A percentile compares a stretch with the other conserved stretches of the same genome.
These are phyloP conservation scores for Poa annua DNA, from an alignment of 176 grass and related monocot genomes.

Conservation along the genomic window DNA sequence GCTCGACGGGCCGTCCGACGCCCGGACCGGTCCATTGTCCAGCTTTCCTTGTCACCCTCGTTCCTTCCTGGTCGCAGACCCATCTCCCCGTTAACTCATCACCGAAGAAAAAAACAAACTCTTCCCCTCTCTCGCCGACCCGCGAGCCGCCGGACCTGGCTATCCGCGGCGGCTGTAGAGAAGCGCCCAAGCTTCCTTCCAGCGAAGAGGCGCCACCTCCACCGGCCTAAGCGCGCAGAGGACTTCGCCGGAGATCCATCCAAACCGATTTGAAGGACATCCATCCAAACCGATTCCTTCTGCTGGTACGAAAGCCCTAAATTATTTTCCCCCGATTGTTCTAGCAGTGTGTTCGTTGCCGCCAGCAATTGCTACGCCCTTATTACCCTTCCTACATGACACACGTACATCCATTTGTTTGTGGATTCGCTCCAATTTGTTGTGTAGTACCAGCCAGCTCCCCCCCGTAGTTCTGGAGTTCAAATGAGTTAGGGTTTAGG, in stretches of 20 bases:
- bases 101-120: not conserved
- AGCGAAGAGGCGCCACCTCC: not conserved
- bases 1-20: no score
- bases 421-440: not conserved
- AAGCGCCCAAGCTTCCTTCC: not conserved
- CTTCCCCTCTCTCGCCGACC: constrained; percentile 1
- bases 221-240: not conserved
- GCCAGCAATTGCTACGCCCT: not conserved
- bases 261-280: constrained; percentile 5
- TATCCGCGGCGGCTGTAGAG: not conserved
- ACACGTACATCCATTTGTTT: no score
- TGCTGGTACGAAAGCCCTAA: constrained; percentile 13
- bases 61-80: not conserved
- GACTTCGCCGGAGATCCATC: not conserved
- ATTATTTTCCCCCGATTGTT: not conserved
- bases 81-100: not conserved
- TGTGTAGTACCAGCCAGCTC: not conserved
- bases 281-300: constrained; percentile 9
- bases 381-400: not conserved
- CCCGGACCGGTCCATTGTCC: no score
- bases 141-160: not conserved
- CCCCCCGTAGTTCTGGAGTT: not conserved
- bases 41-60: no score
- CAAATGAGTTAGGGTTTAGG: constrained; percentile 24
- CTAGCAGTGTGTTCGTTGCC: not conserved